These are phyloP conservation scores for Fusarium heterosporum DNA, from an alignment of 2,329 filamentous ascomycete genomes.

Conservation along the genomic window DNA sequence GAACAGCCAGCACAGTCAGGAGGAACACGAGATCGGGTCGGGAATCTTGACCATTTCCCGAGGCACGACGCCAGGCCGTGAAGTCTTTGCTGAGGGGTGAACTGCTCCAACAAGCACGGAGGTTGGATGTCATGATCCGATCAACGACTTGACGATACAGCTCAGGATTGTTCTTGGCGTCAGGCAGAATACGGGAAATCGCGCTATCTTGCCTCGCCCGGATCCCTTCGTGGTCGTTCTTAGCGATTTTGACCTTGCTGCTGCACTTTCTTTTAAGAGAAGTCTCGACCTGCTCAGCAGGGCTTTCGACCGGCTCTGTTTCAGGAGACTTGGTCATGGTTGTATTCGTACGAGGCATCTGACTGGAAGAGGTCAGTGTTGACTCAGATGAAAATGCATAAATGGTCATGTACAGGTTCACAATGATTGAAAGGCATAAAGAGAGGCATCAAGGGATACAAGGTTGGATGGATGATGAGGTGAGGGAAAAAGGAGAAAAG, in stretches of 20 bases:
- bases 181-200: conserved; percentile 9
- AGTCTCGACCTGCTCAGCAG: background rate
- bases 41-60: rapidly evolving
- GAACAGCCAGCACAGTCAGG: conserved; percentile 7
- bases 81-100: background rate
- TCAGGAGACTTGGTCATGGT: background rate
- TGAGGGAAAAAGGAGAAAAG: background rate
- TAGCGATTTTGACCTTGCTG: rapidly evolving
- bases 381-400: background rate
- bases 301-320: background rate
- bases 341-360: too few relatives aligned
- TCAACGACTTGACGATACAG: background rate
- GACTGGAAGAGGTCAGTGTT: background rate
- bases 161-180: background rate
- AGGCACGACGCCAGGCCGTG: background rate
- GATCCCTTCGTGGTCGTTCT: background rate
- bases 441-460: background rate
- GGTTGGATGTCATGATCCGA: background rate
- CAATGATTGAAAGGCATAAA: background rate
- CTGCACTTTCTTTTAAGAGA: background rate
- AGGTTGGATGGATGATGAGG: background rate
- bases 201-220: background rate
- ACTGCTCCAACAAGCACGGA: background rate
- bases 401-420: too few relatives aligned
- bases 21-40: background rate